Conservation (phyloP, 139 green algal species). For the Chlorella vulgaris region DNA sequence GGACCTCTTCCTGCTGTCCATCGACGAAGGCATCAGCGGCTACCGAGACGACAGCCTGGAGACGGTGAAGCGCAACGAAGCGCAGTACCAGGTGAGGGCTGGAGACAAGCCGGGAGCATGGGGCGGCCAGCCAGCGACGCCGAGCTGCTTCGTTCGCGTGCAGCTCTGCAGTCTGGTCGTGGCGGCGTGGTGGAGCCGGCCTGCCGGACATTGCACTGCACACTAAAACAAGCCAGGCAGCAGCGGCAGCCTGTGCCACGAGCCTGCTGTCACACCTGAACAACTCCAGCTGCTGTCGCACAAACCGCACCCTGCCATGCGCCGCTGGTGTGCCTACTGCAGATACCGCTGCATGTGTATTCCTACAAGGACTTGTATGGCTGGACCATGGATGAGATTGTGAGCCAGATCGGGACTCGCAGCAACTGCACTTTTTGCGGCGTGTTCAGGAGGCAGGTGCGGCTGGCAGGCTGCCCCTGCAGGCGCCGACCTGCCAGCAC, state of each 20-base stretch:
- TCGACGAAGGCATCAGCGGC: constrained; percentile 96
- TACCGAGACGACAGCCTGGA: constrained; percentile 97
- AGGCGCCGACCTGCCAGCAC: too few species aligned
- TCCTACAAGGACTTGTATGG: constrained; percentile 97
- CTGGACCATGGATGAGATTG: constrained; percentile 99
- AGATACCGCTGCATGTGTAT: constrained; percentile 84
- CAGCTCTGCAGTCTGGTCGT: too few species aligned
- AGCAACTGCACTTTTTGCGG: constrained; percentile 99
- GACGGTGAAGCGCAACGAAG: constrained; percentile 95
- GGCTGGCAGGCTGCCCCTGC: background rate
- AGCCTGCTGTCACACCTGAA: too few species aligned
- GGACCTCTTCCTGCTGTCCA: constrained; percentile 95
- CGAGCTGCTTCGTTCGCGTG: too few species aligned
- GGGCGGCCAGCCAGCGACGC: too few species aligned
- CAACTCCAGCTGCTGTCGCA: background rate
- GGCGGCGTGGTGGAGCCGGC: too few species aligned
- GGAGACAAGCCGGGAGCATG: too few species aligned
- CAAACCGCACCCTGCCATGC: background rate
- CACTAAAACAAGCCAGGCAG: too few species aligned
- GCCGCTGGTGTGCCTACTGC: constrained; percentile 45
- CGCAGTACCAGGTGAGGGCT: constrained; percentile 65
- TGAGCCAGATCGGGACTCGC: constrained; percentile 83
- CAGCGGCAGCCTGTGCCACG: too few species aligned
- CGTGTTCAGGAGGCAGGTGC: constrained; percentile 84
- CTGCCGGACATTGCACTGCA: too few species aligned